These are phyloP conservation scores for Jimgerdemannia lactiflua DNA, from an alignment of 192 early-diverging fungal species.

Conservation along the genomic window DNA sequence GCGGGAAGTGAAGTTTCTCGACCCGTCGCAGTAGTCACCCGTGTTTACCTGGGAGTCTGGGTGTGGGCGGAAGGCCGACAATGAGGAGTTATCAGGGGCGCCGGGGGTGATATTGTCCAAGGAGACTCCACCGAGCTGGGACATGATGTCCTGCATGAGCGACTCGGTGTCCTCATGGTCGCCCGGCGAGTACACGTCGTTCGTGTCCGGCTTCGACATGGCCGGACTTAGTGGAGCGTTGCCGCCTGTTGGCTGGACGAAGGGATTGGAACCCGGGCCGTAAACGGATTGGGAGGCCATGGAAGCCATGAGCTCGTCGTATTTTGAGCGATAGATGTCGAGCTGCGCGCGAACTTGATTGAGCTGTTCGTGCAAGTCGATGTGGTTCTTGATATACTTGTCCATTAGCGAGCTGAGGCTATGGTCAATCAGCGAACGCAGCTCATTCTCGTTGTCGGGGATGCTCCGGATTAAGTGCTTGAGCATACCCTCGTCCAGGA, in stretches of 20 bases:
- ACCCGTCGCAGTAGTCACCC: no score
- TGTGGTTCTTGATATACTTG: not conserved
- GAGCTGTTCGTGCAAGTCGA: not conserved
- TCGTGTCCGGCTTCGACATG: not conserved
- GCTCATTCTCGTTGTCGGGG: not conserved
- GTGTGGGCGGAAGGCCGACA: no score
- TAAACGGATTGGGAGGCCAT: not conserved
- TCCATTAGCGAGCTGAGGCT: not conserved
- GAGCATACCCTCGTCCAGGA: not conserved
- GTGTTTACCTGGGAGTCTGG: no score
- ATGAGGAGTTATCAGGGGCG: no score
- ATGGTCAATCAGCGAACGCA: not conserved
- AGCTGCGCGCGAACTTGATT: not conserved
- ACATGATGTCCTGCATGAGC: not conserved
- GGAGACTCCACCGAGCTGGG: not conserved
- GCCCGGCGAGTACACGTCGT: not conserved
- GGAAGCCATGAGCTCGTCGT: not conserved
- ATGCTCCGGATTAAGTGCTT: not conserved
- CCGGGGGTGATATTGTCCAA: no score
- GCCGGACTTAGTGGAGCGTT: not conserved
- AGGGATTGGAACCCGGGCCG: not conserved
- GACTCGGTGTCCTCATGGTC: not conserved
- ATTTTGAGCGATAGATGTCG: not conserved
- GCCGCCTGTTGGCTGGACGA: not conserved
- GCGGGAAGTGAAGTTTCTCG: no score